A percentile compares a stretch with the other conserved stretches of the same genome.
Evolutionary conservation across 139 green algal species (phyloP).

Genomic region (Coccomyxa sp.): DNA sequence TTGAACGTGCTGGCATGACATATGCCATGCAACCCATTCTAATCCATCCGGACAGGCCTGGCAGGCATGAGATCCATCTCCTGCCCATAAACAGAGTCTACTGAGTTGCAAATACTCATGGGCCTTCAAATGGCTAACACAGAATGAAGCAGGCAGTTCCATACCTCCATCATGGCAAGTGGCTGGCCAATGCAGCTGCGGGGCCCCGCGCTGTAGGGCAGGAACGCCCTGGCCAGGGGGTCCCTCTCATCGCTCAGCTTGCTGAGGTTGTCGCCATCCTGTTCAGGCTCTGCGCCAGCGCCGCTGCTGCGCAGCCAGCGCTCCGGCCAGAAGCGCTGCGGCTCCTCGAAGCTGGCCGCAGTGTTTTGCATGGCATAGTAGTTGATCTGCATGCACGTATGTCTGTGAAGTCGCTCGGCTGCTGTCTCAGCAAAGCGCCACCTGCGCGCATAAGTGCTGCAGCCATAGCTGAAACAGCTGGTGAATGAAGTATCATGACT

Average conservation of each 20-base stretch:
- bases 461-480: background rate
- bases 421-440: too few relatives aligned
- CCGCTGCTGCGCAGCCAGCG: background rate
- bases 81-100: background rate
- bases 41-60: background rate
- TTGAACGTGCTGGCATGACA: background rate
- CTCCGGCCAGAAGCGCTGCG: background rate
- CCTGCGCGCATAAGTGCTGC: too few relatives aligned
- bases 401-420: too few relatives aligned
- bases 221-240: background rate
- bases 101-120: background rate
- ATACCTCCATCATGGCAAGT: background rate
- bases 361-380: background rate
- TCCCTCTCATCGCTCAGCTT: background rate
- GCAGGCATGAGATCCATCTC: too few relatives aligned
- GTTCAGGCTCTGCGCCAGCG: background rate
- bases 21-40: background rate
- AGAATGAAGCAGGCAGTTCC: background rate
- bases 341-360: background rate
- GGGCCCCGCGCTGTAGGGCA: background rate
- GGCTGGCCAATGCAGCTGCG: background rate
- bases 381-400: background rate
- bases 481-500: background rate
- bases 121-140: too few relatives aligned
- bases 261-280: background rate